These are phyloP conservation scores for Thermoascus crustaceus DNA, from an alignment of 2,329 filamentous ascomycete genomes.

Conservation along the genomic window DNA sequence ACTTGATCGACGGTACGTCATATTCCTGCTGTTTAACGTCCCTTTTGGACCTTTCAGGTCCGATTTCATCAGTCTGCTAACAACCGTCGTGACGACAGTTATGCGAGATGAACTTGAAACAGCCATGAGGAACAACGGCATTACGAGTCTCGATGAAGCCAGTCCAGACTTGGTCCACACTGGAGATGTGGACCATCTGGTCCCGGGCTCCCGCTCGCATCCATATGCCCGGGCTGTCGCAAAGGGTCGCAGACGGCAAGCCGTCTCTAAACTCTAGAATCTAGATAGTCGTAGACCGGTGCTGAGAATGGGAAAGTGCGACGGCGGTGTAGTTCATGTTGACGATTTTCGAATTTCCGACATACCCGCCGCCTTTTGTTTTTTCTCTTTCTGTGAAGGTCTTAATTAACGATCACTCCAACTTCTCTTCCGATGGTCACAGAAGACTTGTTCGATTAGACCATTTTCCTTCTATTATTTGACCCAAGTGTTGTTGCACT, in stretches of 20 bases:
- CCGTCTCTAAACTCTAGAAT: conserved; percentile 22
- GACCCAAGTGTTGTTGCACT: too few species aligned
- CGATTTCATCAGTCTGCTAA: not conserved
- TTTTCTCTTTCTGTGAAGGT: too few species aligned
- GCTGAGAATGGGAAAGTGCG: too few species aligned
- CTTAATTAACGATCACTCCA: too few species aligned
- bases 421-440: too few species aligned
- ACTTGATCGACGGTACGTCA: conserved; percentile 48
- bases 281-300: too few species aligned
- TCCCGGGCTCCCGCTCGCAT: conserved; percentile 34
- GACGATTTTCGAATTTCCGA: too few species aligned
- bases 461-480: too few species aligned
- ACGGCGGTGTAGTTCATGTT: too few species aligned
- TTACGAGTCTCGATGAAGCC: conserved; percentile 37
- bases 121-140: conserved; percentile 41
- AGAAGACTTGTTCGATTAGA: too few species aligned
- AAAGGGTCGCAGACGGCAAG: conserved; percentile 15
- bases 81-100: conserved; percentile 17
- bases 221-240: conserved; percentile 34
- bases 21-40: not conserved
- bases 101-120: conserved; percentile 42
- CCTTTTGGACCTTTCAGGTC: not conserved
- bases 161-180: conserved; percentile 40
- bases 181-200: conserved; percentile 43
- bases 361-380: too few species aligned